Evolutionary conservation across 495 filamentous ascomycete genomes (phyloP).

Genomic region (Penicillium angulare): DNA sequence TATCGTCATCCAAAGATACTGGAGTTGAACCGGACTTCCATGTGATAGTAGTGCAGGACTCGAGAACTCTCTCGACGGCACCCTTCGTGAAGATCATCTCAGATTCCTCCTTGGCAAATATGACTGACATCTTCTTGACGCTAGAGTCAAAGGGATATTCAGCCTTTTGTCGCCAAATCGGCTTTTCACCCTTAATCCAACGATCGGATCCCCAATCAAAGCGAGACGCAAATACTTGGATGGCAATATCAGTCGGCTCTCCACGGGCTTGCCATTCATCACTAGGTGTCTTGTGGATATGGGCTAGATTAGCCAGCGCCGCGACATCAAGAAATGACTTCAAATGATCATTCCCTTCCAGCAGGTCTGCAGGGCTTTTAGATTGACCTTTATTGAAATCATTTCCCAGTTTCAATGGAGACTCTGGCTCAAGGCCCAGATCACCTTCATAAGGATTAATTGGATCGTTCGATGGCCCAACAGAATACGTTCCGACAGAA

Average conservation of each 20-base stretch:
- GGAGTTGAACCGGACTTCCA: conserved; percentile 37
- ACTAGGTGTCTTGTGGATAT: conserved; percentile 47
- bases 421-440: conserved; percentile 39
- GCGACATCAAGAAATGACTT: conserved; percentile 58
- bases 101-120: conserved; percentile 43
- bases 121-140: conserved; percentile 68
- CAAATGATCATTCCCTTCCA: conserved; percentile 40
- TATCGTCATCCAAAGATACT: conserved; percentile 39
- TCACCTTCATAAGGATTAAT: conserved; percentile 55
- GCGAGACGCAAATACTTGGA: conserved; percentile 65
- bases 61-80: conserved; percentile 75
- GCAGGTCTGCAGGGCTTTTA: conserved; percentile 30
- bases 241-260: conserved; percentile 68
- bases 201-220: conserved; percentile 58
- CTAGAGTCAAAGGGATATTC: conserved; percentile 69
- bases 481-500: conserved; percentile 56
- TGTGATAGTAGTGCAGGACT: conserved; percentile 58
- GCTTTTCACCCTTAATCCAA: conserved; percentile 48
- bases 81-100: conserved; percentile 70
- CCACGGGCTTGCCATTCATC: conserved; percentile 60
- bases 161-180: conserved; percentile 54
- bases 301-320: conserved; percentile 65
- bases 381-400: conserved; percentile 26
- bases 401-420: conserved; percentile 32
- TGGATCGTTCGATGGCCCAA: conserved; percentile 55